These are phyloP conservation scores for Mortierella sp. DNA, from an alignment of 371 early-diverging fungal species.

Conservation along the genomic window DNA sequence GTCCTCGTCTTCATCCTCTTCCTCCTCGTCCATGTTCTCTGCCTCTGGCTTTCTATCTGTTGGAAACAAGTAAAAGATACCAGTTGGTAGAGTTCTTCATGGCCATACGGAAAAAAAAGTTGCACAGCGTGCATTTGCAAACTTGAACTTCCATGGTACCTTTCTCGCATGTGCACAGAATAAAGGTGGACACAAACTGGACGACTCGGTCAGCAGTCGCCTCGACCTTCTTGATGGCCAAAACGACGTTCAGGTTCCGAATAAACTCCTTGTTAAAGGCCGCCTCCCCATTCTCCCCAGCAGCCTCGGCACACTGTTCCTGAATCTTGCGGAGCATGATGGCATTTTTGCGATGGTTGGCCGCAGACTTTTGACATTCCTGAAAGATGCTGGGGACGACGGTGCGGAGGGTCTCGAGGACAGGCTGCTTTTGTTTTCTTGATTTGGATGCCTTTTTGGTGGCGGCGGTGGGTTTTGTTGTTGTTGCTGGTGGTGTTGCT, in stretches of 20 bases:
- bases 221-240: slow-evolving; percentile 80
- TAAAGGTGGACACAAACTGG: slow-evolving; percentile 82
- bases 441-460: slow-evolving; percentile 22
- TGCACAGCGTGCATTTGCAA: no score
- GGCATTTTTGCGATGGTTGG: slow-evolving; percentile 79
- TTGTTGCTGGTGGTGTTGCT: not conserved
- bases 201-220: slow-evolving; percentile 80
- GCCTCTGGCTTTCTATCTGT: slow-evolving; percentile 27
- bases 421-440: slow-evolving; percentile 30
- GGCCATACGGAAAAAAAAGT: not conserved
- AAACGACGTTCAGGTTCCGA: slow-evolving; percentile 80
- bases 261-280: slow-evolving; percentile 78
- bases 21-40: slow-evolving; percentile 42
- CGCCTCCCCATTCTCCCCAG: slow-evolving; percentile 69
- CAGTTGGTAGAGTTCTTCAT: not conserved
- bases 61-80: not conserved
- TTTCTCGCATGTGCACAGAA: slow-evolving; percentile 78
- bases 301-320: slow-evolving; percentile 67
- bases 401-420: slow-evolving; percentile 45
- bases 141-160: slow-evolving; percentile 46
- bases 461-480: not conserved
- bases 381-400: slow-evolving; percentile 78
- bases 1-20: slow-evolving; percentile 55
- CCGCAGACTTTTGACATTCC: slow-evolving; percentile 79
- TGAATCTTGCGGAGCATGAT: slow-evolving; percentile 85